Base-by-base conservation (phyloP, 2,329 filamentous ascomycete species). In the Cladosporium sphaerospermum region DNA sequence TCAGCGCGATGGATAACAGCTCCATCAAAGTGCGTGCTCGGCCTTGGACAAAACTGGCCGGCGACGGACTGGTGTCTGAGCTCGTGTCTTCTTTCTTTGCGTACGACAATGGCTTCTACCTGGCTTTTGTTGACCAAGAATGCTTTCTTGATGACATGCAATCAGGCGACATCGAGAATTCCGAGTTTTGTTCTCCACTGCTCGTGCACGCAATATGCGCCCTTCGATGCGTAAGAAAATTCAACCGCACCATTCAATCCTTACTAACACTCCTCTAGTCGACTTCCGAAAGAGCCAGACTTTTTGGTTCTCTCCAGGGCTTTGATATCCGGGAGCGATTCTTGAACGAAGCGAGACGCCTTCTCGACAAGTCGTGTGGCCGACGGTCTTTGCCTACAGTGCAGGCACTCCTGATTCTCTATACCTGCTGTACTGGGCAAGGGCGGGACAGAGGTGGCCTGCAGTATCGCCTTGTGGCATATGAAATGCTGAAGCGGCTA, bases 191-290 rank as follows among this genome's bases (percentile, higher is more conserved):
- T 19, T 70, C 68, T 9, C 64, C 68, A 4, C 64, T 71, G 8
- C 51, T 71, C 18, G 67, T 71, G 3, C 69, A 70, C 50, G 61
- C 61, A 1, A 66, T 71, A n/a, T 51, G 48, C 37, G 48, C 48
- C 4, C 32, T 51, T 9, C 48, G 48, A 23, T 44, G 48, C 28
- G 48, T 51, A 51, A 51, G 48, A 36, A 1, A 7, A n/a, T 1
- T 33, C n/a, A 14, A 36, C 33, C 16, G 32, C 19, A 11, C 6
- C 7, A 19, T 19, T 14, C 18, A 28, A 8, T 2, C 36, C n/a
- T 2, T 36, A 44, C 18, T 51, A 9, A 51, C 23, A n/a, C 23
- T 16, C 14, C 3, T 11, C 40, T 39, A 51, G 48, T 34, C 48
- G 14, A 51, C 48, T 31, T 51, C 48, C 7, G 48, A 51, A 14